Percentiles rank a stretch among this genome's conserved stretches.
Conservation (phyloP, 768 basidiomycete species). For the Lactifluus rugatus region DNA sequence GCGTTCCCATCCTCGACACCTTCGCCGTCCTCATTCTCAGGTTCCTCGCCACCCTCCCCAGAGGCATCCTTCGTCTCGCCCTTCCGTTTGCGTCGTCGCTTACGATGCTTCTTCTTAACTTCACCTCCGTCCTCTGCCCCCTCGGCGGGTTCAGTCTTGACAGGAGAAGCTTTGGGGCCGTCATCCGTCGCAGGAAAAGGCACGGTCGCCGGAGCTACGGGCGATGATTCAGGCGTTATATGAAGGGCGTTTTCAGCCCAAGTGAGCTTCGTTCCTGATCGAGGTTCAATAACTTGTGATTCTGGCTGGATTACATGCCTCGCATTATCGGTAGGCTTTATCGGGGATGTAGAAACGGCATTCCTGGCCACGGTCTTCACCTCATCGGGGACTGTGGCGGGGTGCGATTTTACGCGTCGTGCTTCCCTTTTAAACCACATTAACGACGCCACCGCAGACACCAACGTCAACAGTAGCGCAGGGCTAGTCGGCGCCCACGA, state of each 20-base stretch:
- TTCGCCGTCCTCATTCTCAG: slow-evolving; percentile 17
- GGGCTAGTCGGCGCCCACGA: slow-evolving; percentile 6
- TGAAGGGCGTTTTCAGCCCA: background rate
- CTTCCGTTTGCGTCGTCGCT: slow-evolving; percentile 15
- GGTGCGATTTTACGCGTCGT: background rate
- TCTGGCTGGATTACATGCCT: background rate
- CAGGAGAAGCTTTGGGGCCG: background rate
- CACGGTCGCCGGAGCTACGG: background rate
- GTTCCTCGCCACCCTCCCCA: slow-evolving; percentile 22
- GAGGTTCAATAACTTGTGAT: background rate
- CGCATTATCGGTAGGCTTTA: background rate
- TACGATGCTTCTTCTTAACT: slow-evolving; percentile 27
- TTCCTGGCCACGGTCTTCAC: background rate
- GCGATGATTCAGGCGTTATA: background rate
- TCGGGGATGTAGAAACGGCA: background rate
- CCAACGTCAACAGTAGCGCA: slow-evolving; percentile 2
- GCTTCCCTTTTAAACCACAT: slow-evolving; percentile 5
- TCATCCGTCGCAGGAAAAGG: background rate
- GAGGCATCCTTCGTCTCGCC: slow-evolving; percentile 12
- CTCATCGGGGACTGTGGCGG: background rate
- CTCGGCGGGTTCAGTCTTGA: background rate
- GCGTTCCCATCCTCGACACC: slow-evolving; percentile 12
- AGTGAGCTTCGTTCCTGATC: background rate
- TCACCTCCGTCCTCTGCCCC: slow-evolving; percentile 43
- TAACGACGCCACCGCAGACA: background rate